A percentile compares a stretch with the other conserved stretches of the same genome.
Evolutionary conservation across 192 early-diverging fungal genomes (phyloP).

Genomic region (Podila epigama): DNA sequence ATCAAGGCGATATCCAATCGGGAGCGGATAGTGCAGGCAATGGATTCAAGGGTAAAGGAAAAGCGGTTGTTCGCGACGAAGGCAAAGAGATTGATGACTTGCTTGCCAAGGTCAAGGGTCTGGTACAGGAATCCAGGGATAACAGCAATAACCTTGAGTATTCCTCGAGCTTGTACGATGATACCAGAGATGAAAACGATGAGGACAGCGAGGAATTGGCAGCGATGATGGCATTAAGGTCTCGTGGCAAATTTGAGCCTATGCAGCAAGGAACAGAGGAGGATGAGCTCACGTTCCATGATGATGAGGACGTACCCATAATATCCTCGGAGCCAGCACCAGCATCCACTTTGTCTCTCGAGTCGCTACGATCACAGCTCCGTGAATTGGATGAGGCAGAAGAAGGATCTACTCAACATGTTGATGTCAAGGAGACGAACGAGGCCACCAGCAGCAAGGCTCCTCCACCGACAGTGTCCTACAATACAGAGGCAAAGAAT

Average conservation of each 20-base stretch:
- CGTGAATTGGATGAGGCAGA: background rate
- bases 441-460: too few species aligned
- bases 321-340: background rate
- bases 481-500: too few species aligned
- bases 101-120: slow-evolving; percentile 36
- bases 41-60: slow-evolving; percentile 17
- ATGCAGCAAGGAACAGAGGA: slow-evolving; percentile 18
- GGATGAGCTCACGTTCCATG: slow-evolving; percentile 10
- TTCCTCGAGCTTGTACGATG: background rate
- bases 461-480: too few species aligned
- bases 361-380: slow-evolving; percentile 20
- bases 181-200: background rate
- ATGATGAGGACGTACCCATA: background rate
- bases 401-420: background rate
- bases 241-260: slow-evolving; percentile 17
- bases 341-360: slow-evolving; percentile 10
- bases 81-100: slow-evolving; percentile 15
- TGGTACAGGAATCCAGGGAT: slow-evolving; percentile 28
- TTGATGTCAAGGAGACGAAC: background rate
- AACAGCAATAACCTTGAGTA: slow-evolving; percentile 4
- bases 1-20: slow-evolving; percentile 5
- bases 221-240: background rate
- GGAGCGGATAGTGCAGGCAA: background rate
- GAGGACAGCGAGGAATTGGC: background rate
- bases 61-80: slow-evolving; percentile 5